phyloP scores from a whole-genome alignment of 441 rosid genomes.

The Metrosideros polymorpha region DNA sequence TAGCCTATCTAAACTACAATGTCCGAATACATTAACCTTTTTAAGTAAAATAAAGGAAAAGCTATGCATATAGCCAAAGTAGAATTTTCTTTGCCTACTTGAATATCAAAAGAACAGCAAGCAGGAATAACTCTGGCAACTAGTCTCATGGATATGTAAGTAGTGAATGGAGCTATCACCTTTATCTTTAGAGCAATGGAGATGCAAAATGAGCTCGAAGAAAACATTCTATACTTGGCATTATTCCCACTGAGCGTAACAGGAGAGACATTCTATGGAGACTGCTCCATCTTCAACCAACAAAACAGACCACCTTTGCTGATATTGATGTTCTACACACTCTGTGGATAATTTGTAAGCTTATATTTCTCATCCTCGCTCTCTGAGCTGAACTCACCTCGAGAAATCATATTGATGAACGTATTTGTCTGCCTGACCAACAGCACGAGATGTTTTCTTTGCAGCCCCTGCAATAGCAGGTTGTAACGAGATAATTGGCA shows the following conservation, averaged over 20 bases:
- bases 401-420: conserved; percentile 44
- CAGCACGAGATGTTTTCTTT: conserved; percentile 65
- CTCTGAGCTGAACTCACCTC: conserved; percentile 30
- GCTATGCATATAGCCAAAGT: background rate
- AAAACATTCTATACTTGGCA: background rate
- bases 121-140: background rate
- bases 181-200: background rate
- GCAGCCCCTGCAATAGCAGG: conserved; percentile 83
- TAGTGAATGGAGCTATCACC: background rate
- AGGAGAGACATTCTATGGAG: background rate
- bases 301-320: background rate
- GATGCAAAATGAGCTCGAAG: background rate
- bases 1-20: background rate
- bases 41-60: background rate
- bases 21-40: background rate
- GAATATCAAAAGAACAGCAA: background rate
- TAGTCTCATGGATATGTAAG: background rate
- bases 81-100: background rate
- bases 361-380: conserved; percentile 26
- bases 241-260: background rate
- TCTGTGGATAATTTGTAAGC: background rate
- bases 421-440: conserved; percentile 74
- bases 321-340: background rate
- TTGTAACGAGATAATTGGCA: conserved; percentile 67
- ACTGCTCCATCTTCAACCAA: background rate